Evolutionary conservation across 305 asterid genomes (phyloP), one percentile per base, ranked within the genome.

Genomic region (Salvia sclarea): DNA sequence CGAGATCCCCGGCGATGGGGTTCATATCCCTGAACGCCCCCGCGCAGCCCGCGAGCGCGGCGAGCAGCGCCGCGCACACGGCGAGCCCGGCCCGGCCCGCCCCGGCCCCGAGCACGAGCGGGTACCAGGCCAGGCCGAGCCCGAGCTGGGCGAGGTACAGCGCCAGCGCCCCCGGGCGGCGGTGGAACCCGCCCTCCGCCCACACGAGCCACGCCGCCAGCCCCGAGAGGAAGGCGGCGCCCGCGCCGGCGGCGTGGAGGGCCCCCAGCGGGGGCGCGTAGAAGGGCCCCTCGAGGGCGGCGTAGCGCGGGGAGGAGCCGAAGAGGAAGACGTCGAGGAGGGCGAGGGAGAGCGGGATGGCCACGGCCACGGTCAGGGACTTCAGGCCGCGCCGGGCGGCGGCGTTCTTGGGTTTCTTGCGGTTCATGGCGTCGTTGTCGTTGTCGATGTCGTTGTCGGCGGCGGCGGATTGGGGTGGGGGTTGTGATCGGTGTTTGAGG

Each of bases 161-260:
- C 5, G 37, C 55, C 66, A 94, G 52, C 1, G 97, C 92, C 6
- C 13, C 64, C 4, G 98, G 97, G 17, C 78, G 64, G 20, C 81
- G 80, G 61, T 91, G 99, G 68, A 91, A 91, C 14, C 99, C 98
- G 3, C 98, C 97, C 0, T 88, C 98, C 6, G 91, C 98, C 99
- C 99, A 94, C 0, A 94, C 91, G 0, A 94, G 88, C 98, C 98
- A 94, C 10, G 95, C 90, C 0, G 98, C 87, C 3, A 94, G 83
- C 30, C 97, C 91, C 78, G 90, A 85, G 0, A 91, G 35, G 40
- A 82, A 70, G 25, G 95, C 78, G 12, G 87, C 68, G 12, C 60
- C 75, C 45, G 91, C 10, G 17, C 82, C 82, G 25, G 96, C 81
- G 45, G 60, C 53, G 75, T 95, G 97, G n/a, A 95, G 75, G 13